Conservation (phyloP, 1,284 basidiomycete species). For the Fomitopsis schrenkii region DNA sequence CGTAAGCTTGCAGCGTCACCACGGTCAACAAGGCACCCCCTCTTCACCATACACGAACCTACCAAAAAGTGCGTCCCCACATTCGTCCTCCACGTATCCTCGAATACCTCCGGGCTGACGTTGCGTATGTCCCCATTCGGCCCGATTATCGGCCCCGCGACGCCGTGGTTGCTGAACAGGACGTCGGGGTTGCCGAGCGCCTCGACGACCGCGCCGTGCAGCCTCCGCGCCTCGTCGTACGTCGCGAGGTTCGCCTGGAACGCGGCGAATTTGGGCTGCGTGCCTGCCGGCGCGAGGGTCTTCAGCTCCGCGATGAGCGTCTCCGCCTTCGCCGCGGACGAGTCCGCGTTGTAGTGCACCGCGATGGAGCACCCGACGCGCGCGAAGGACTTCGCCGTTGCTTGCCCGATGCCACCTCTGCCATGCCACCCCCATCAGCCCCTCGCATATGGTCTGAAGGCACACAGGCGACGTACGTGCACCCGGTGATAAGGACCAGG, state of each 20-base stretch:
- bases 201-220: slow-evolving; percentile 41
- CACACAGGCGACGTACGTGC: slow-evolving; percentile 28
- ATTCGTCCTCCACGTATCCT: slow-evolving; percentile 46
- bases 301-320: slow-evolving; percentile 36
- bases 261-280: slow-evolving; percentile 29
- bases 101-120: slow-evolving; percentile 41
- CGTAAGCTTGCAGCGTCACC: slow-evolving; percentile 32
- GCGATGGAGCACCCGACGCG: slow-evolving; percentile 45
- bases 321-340: slow-evolving; percentile 29
- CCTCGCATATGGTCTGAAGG: neutral
- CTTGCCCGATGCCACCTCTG: slow-evolving; percentile 50
- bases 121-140: slow-evolving; percentile 42
- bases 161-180: slow-evolving; percentile 49
- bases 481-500: slow-evolving; percentile 23
- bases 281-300: slow-evolving; percentile 20
- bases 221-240: slow-evolving; percentile 39
- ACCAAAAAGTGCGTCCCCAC: slow-evolving; percentile 42
- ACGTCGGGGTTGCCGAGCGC: slow-evolving; percentile 45
- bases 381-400: slow-evolving; percentile 43
- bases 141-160: slow-evolving; percentile 38
- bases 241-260: slow-evolving; percentile 46
- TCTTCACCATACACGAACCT: slow-evolving; percentile 7
- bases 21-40: neutral
- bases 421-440: neutral
- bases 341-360: slow-evolving; percentile 43